phyloP scores from a whole-genome alignment of 139 green algal genomes.

The Pedinophyceae sp. region DNA sequence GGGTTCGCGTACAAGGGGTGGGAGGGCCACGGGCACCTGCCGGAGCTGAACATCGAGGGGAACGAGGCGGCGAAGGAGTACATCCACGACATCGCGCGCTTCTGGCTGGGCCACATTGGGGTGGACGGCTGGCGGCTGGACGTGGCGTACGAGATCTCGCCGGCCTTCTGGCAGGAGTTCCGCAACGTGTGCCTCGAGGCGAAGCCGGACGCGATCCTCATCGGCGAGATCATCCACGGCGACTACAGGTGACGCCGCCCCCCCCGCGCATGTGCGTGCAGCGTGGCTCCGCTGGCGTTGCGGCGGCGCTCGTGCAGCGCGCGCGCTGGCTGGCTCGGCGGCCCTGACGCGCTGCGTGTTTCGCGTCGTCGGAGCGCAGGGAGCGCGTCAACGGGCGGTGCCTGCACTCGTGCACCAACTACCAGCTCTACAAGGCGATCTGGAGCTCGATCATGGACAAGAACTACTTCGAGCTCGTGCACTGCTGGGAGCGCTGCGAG shows the following conservation, averaged over 20 bases:
- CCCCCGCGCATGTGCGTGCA: no score
- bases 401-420: constrained; percentile 15
- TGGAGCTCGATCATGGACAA: constrained; percentile 16
- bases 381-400: constrained; percentile 4
- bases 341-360: no score
- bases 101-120: constrained; percentile 13
- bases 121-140: constrained; percentile 20
- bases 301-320: no score
- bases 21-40: constrained; percentile 15
- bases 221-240: constrained; percentile 18
- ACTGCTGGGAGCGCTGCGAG: constrained; percentile 7
- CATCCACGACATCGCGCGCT: constrained; percentile 10
- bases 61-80: constrained; percentile 7
- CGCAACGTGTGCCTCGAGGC: constrained; percentile 3
- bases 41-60: constrained; percentile 9
- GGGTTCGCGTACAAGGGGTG: constrained; percentile 7
- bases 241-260: no score
- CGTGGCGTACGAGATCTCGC: constrained; percentile 16
- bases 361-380: no score
- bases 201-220: constrained; percentile 10
- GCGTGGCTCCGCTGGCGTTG: no score
- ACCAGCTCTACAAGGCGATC: constrained; percentile 19
- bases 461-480: constrained; percentile 20
- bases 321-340: no score
- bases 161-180: constrained; percentile 17